These are phyloP conservation scores for Hemileia vastatrix DNA, from an alignment of 1,284 basidiomycete species.

Conservation along the genomic window DNA sequence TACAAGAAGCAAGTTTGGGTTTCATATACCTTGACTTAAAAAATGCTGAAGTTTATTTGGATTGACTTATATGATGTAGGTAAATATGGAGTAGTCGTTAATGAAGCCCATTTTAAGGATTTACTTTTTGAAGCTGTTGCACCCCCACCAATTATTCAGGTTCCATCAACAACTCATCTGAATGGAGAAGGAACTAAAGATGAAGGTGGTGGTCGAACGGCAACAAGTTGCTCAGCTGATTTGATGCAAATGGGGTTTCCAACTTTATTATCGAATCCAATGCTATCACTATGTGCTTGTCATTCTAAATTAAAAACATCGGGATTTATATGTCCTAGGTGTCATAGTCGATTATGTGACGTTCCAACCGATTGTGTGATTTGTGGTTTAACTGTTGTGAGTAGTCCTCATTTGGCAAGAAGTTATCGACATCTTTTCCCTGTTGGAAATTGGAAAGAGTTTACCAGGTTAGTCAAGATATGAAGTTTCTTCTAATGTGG, in stretches of 20 bases:
- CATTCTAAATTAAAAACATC: conserved; percentile 79
- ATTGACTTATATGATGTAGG: conserved; percentile 49
- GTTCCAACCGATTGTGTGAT: conserved; percentile 97
- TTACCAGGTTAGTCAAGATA: conserved; percentile 46
- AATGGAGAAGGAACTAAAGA: conserved; percentile 46
- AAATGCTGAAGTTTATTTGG: conserved; percentile 16
- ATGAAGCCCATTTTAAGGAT: conserved; percentile 93
- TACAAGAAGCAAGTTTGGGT: too few relatives aligned
- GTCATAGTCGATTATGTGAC: conserved; percentile 84
- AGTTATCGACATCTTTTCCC: conserved; percentile 93
- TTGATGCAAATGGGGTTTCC: conserved; percentile 99
- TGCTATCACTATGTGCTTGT: conserved; percentile 79
- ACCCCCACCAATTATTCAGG: conserved; percentile 62
- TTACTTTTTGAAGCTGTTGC: conserved; percentile 90
- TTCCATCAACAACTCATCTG: conserved; percentile 29
- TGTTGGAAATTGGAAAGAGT: conserved; percentile 64
- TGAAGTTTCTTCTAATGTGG: conserved; percentile 35
- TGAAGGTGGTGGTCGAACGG: conserved; percentile 55
- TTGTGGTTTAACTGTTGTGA: conserved; percentile 94
- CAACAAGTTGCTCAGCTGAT: conserved; percentile 48
- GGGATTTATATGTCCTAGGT: conserved; percentile 91
- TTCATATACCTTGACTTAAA: too few relatives aligned
- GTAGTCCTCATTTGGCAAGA: conserved; percentile 87
- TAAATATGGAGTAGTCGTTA: conserved; percentile 85
- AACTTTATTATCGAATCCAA: conserved; percentile 70